These are phyloP conservation scores for Termitomyces titanicus DNA, from an alignment of 768 basidiomycete species.

Conservation along the genomic window DNA sequence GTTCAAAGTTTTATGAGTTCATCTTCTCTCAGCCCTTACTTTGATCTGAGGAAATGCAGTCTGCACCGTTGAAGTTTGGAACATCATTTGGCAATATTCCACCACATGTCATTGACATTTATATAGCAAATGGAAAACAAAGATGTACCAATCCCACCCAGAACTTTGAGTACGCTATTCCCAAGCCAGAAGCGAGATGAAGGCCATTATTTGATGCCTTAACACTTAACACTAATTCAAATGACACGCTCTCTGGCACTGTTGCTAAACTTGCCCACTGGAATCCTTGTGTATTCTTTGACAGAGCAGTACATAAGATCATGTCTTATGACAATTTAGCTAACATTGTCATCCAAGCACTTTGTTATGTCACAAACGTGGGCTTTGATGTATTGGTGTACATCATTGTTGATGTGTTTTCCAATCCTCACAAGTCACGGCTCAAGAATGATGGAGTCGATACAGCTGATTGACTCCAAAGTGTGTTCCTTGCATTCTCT, in stretches of 20 bases:
- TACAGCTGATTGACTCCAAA: conserved; percentile 87
- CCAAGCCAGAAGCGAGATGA: conserved; percentile 85
- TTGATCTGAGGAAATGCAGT: conserved; percentile 84
- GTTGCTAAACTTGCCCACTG: conserved; percentile 93
- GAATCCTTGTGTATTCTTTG: conserved; percentile 90
- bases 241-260: conserved; percentile 79
- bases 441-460: conserved; percentile 93
- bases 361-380: conserved; percentile 87
- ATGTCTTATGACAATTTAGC: conserved; percentile 96
- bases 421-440: conserved; percentile 75
- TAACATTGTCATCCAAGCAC: conserved; percentile 82
- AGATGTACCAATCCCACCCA: conserved; percentile 68
- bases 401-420: conserved; percentile 81
- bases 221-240: conserved; percentile 80
- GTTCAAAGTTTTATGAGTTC: conserved; percentile 74
- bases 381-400: conserved; percentile 93
- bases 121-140: conserved; percentile 93
- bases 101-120: conserved; percentile 81
- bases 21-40: conserved; percentile 84
- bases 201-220: conserved; percentile 83
- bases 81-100: conserved; percentile 76
- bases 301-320: conserved; percentile 87
- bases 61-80: conserved; percentile 91
- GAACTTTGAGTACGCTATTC: conserved; percentile 77
- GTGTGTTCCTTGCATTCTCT: conserved; percentile 43